phyloP scores from a whole-genome alignment of 495 filamentous ascomycete genomes.

The Cercophora newfieldiana region DNA sequence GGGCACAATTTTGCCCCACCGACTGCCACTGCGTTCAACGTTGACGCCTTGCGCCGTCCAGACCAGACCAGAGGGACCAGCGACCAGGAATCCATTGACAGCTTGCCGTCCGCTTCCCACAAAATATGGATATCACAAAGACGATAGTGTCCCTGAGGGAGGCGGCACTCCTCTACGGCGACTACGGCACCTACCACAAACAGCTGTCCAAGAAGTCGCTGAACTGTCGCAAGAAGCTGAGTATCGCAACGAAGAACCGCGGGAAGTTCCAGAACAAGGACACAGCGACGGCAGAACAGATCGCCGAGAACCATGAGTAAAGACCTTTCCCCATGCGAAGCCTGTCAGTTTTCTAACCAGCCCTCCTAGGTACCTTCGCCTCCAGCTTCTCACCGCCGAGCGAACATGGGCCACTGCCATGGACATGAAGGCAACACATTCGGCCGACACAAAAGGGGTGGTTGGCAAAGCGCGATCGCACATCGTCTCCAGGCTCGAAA shows the following conservation, averaged over 20 bases:
- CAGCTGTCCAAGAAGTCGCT: conserved; percentile 81
- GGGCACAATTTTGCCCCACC: conserved; percentile 16
- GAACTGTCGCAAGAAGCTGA: conserved; percentile 78
- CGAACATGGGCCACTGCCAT: conserved; percentile 96
- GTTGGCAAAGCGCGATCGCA: conserved; percentile 79
- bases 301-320: conserved; percentile 76
- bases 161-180: conserved; percentile 79
- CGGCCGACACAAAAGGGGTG: conserved; percentile 74
- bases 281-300: conserved; percentile 72
- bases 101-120: not conserved
- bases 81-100: not conserved
- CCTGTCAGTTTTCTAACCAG: conserved; percentile 11
- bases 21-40: not conserved
- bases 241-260: conserved; percentile 76
- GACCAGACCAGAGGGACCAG: not conserved
- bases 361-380: conserved; percentile 65
- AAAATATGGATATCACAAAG: conserved; percentile 83
- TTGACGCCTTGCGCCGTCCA: not conserved
- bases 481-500: conserved; percentile 81
- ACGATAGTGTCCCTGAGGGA: conserved; percentile 76
- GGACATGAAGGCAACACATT: conserved; percentile 83
- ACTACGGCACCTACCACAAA: conserved; percentile 81
- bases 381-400: conserved; percentile 82
- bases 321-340: conserved; percentile 22
- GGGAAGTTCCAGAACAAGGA: conserved; percentile 77